Evolutionary conservation across 208 protist genomes (phyloP).

Genomic region (Trypanosoma melophagium): DNA sequence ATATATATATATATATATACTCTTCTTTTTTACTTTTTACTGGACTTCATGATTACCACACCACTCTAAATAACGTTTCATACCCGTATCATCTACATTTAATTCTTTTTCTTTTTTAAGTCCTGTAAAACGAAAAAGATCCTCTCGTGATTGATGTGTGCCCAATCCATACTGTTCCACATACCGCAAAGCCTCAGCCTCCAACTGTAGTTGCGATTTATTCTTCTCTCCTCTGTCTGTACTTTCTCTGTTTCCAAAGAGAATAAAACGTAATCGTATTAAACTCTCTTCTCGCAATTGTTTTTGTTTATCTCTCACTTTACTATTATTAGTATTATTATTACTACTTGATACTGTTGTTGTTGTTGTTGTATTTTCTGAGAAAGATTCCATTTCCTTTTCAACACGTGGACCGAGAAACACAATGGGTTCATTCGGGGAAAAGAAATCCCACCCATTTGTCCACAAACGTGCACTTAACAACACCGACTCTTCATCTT

Average conservation of each 20-base stretch:
- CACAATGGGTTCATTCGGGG: constrained; percentile 39
- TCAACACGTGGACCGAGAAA: too few species aligned
- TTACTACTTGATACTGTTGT: background rate
- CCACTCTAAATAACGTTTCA: too few species aligned
- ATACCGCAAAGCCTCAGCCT: constrained; percentile 7
- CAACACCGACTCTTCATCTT: constrained; percentile 34
- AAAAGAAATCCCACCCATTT: constrained; percentile 54
- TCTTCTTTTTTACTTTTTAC: too few species aligned
- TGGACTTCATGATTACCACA: too few species aligned
- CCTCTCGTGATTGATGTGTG: constrained; percentile 3
- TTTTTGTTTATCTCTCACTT: background rate
- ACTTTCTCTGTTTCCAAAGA: constrained; percentile 7
- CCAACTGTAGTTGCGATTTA: background rate
- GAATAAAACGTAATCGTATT: constrained; percentile 5
- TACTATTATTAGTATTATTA: background rate
- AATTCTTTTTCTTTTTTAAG: background rate
- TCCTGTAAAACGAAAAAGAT: constrained; percentile 6
- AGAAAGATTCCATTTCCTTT: too few species aligned
- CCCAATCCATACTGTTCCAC: constrained; percentile 19
- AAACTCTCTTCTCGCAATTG: background rate
- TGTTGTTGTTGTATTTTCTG: background rate
- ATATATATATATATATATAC: too few species aligned
- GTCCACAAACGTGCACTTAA: constrained; percentile 48
- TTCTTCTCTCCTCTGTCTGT: background rate
- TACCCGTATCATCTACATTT: background rate